Percentiles rank a stretch among this genome's conserved stretches.
phyloP scores from a whole-genome alignment of 2,329 filamentous ascomycete species.

The Fusarium sacchari region DNA sequence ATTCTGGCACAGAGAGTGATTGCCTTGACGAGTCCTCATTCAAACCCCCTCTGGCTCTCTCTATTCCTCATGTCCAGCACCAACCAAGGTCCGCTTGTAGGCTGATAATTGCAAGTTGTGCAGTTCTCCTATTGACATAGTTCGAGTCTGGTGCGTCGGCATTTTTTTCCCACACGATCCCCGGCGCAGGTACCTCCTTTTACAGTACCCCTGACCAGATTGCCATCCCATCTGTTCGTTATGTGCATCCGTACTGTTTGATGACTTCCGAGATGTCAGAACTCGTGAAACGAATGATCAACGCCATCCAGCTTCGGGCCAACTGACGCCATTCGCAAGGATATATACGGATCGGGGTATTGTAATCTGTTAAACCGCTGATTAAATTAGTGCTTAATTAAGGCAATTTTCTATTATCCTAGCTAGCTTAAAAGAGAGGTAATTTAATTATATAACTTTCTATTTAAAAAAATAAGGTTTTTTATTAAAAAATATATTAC shows the following conservation, averaged over 20 bases:
- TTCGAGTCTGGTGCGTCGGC: constrained; percentile 28
- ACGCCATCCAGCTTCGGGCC: constrained; percentile 7
- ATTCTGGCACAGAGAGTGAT: neutral
- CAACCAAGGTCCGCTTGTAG: constrained; percentile 24
- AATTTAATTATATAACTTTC: too few species aligned
- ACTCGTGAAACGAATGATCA: constrained; percentile 7
- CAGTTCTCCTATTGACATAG: constrained; percentile 25
- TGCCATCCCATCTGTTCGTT: constrained; percentile 4
- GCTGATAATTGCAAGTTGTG: constrained; percentile 26
- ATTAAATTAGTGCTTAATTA: too few species aligned
- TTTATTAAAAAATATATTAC: too few species aligned
- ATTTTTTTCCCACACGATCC: constrained; percentile 2
- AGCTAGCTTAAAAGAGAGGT: too few species aligned
- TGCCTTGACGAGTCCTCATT: neutral
- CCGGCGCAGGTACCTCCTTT: constrained; percentile 18
- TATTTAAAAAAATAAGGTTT: too few species aligned
- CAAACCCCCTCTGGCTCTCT: neutral
- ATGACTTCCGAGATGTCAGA: neutral
- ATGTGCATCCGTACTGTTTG: constrained; percentile 11
- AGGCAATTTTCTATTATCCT: too few species aligned
- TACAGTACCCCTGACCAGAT: constrained; percentile 14
- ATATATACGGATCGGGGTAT: neutral
- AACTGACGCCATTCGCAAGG: constrained; percentile 29
- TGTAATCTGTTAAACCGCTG: too few species aligned
- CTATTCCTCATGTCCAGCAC: neutral